A percentile compares a stretch with the other conserved stretches of the same genome.
Evolutionary conservation across 345 rosid genomes (phyloP).

Genomic region (Pistacia atlantica): DNA sequence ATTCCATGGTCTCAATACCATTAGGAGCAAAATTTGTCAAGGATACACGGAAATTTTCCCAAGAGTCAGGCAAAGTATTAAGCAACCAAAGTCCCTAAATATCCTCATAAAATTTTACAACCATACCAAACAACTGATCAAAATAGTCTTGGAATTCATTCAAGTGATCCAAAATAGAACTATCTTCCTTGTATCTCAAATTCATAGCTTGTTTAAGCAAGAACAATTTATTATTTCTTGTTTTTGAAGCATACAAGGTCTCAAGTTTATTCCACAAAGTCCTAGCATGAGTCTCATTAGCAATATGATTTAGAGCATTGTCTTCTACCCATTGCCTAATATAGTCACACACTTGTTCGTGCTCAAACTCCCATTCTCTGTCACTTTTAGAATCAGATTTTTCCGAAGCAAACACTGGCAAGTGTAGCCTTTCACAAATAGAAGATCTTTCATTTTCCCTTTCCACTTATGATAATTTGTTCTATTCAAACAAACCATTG

Average conservation of each 20-base stretch:
- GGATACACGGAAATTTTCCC: background rate
- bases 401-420: too few relatives aligned
- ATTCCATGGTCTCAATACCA: background rate
- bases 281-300: background rate
- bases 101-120: background rate
- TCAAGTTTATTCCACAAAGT: slow-evolving; percentile 1
- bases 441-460: too few relatives aligned
- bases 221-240: too few relatives aligned
- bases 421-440: too few relatives aligned
- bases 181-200: background rate
- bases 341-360: background rate
- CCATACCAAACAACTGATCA: background rate
- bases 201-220: too few relatives aligned
- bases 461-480: too few relatives aligned
- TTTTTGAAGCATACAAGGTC: background rate
- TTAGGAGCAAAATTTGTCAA: background rate
- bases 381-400: too few relatives aligned
- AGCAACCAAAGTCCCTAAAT: too few relatives aligned
- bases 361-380: background rate
- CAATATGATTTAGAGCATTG: slow-evolving; percentile 8
- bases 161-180: background rate
- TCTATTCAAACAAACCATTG: too few relatives aligned
- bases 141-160: background rate
- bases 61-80: background rate
- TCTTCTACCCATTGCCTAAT: background rate